Percentiles rank a stretch among this genome's conserved stretches.
phyloP scores from a whole-genome alignment of 495 filamentous ascomycete genomes.

The Aspergillus leporis region DNA sequence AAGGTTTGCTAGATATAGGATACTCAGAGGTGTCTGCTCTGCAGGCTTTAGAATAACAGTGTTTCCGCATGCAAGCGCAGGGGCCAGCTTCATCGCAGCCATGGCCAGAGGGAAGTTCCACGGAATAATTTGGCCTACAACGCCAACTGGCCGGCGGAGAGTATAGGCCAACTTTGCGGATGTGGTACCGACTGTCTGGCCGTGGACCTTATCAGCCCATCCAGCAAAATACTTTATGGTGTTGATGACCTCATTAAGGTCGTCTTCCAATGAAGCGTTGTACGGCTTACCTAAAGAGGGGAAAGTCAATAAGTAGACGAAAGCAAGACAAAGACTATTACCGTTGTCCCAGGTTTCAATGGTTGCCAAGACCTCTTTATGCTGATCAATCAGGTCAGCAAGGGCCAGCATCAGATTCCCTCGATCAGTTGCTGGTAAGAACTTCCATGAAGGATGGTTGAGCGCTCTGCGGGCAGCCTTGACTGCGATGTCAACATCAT shows the following conservation, averaged over 20 bases:
- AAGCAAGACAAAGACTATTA: slow-evolving; percentile 14
- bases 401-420: slow-evolving; percentile 79
- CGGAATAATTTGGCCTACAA: slow-evolving; percentile 91
- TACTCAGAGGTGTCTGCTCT: slow-evolving; percentile 89
- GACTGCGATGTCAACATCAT: slow-evolving; percentile 85
- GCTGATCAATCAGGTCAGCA: slow-evolving; percentile 69
- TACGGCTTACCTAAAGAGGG: slow-evolving; percentile 72
- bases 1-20: slow-evolving; percentile 78
- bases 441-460: slow-evolving; percentile 80
- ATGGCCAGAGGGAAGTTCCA: slow-evolving; percentile 82
- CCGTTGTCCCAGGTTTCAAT: slow-evolving; percentile 98
- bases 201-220: slow-evolving; percentile 89
- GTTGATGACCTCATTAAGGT: slow-evolving; percentile 70
- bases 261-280: slow-evolving; percentile 66
- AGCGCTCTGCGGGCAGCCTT: slow-evolving; percentile 82
- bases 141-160: slow-evolving; percentile 83
- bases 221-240: slow-evolving; percentile 85
- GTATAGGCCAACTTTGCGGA: slow-evolving; percentile 87
- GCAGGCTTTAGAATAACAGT: slow-evolving; percentile 87
- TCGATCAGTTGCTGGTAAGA: slow-evolving; percentile 71
- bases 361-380: slow-evolving; percentile 77
- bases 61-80: slow-evolving; percentile 87
- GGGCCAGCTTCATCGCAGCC: slow-evolving; percentile 94
- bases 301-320: slow-evolving; percentile 4
- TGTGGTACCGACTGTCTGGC: slow-evolving; percentile 82